Percentiles rank a stretch among this genome's conserved stretches.
These are phyloP conservation scores for Heterococcus sp. DNA, from an alignment of 108 stramenopile genomes.

Conservation along the genomic window DNA sequence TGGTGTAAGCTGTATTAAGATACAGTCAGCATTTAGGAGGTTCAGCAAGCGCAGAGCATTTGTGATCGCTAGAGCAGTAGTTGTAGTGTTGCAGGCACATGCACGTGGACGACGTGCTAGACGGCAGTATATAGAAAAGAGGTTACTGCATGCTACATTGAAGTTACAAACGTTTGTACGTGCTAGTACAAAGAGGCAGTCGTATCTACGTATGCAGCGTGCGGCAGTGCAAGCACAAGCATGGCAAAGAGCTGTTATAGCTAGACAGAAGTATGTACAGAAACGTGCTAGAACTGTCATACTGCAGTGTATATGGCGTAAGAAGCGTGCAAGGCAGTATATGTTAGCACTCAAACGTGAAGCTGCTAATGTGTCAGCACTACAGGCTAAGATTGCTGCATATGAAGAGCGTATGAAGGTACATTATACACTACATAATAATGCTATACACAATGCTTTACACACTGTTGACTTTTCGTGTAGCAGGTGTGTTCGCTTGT, in stretches of 20 bases:
- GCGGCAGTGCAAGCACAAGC: neutral
- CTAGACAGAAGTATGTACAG: neutral
- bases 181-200: neutral
- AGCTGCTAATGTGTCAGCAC: neutral
- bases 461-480: too few species aligned
- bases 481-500: too few species aligned
- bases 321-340: neutral
- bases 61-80: neutral
- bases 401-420: neutral
- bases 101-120: neutral
- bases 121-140: neutral
- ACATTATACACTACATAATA: too few species aligned
- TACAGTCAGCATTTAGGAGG: constrained; percentile 7
- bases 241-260: neutral
- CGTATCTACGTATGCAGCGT: neutral
- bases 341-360: neutral
- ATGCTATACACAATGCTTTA: too few species aligned
- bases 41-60: neutral
- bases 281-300: neutral
- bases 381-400: neutral
- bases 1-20: constrained; percentile 9
- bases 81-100: neutral
- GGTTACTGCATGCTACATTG: neutral
- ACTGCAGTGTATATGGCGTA: neutral
- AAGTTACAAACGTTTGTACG: neutral